Base-by-base conservation (phyloP, 495 filamentous ascomycete genomes). In the Bacidia rubella region DNA sequence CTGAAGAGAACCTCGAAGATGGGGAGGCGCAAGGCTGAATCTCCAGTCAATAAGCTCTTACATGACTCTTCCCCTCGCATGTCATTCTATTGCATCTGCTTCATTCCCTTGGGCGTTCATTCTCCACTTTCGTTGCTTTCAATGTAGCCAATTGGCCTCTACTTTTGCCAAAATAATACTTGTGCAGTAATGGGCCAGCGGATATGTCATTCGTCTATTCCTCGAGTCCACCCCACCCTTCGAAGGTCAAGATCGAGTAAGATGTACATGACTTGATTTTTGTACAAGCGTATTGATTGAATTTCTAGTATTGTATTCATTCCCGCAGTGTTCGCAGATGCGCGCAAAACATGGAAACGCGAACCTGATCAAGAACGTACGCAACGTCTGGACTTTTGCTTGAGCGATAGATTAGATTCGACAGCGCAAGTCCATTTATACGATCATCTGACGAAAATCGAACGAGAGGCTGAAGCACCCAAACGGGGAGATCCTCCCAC, bases 281-380 rank as follows among this genome's bases (percentile, higher is more conserved):
- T 38, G 11, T 20, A 53, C 51, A 55, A 43, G 25, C 43, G 2
- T 21, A 32, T 19, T 53, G 26, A 45, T 47, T 23, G 9, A 17
- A 10, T 11, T 21, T 10, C n/a, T 49, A 74, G 71, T 54, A 69
- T 74, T 25, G 63, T 74, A 17, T 68, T 64, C 2, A 57, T 74
- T 15, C 70, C 70, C 17, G 65, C 70, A 3, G 70, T 74, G 35
- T 70, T 70, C 12, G 70, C 65, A 38, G 62, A 72, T 55, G 66
- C 65, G 32, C 56, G 57, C 42, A 63, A 60, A 41, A 62, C 66
- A 27, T 74, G 70, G 70, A 56, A 46, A 32, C 56, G 52, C 29
- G 32, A 42, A 23, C 52, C 51, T 9, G 50, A 55, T 17, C 58
- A 49, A 5, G 47, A 56, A 2, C 55, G 49, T 21, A 49, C 63